phyloP scores from a whole-genome alignment of 2,329 filamentous ascomycete species.

The Tolypocladium tundrense region DNA sequence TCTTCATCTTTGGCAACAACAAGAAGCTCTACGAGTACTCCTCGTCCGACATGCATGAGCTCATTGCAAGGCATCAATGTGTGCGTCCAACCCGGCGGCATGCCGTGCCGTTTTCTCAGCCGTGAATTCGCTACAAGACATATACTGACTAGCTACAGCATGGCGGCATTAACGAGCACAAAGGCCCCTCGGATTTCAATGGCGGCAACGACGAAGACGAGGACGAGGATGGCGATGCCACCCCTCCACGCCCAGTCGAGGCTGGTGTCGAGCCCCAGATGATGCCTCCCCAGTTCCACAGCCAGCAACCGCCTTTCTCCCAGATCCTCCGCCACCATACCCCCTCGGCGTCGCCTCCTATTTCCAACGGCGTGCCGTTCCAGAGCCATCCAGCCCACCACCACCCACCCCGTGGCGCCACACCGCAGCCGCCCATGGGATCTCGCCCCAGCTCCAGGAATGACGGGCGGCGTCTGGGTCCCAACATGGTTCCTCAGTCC shows the following conservation, averaged over 20 bases:
- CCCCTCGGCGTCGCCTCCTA: conserved; percentile 80
- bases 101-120: neutral
- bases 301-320: conserved; percentile 56
- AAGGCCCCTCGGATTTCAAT: conserved; percentile 86
- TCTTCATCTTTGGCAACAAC: conserved; percentile 97
- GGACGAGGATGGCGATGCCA: conserved; percentile 60
- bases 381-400: conserved; percentile 35
- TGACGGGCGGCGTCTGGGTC: conserved; percentile 64
- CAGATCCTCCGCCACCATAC: conserved; percentile 75
- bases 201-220: conserved; percentile 81
- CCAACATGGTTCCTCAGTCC: conserved; percentile 60
- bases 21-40: conserved; percentile 99
- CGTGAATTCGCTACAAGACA: neutral
- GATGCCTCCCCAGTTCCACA: conserved; percentile 61
- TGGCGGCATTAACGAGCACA: conserved; percentile 88
- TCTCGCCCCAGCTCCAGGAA: conserved; percentile 67
- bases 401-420: conserved; percentile 54
- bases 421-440: conserved; percentile 64
- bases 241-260: conserved; percentile 57
- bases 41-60: conserved; percentile 84
- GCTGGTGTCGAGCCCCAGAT: conserved; percentile 43
- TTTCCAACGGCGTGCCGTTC: conserved; percentile 65
- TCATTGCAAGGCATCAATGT: conserved; percentile 81
- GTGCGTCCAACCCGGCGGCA: conserved; percentile 43
- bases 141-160: conserved; percentile 45